Conservation (phyloP, 2,329 filamentous ascomycete genomes). For the Helicocarpus griseus region DNA sequence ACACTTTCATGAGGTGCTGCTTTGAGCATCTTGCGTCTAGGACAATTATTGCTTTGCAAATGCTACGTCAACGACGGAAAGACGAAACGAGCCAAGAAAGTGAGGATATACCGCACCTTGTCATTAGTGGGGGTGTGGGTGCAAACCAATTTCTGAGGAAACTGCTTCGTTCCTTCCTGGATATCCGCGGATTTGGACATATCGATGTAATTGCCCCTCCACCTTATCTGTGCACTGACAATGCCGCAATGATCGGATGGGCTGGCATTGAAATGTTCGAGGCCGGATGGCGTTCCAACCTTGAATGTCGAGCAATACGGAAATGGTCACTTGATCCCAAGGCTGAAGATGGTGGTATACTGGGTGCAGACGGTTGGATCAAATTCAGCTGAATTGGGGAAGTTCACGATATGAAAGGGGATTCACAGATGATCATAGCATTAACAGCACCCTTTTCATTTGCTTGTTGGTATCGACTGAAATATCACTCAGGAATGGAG, state of each 20-base stretch:
- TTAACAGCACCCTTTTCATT: background rate
- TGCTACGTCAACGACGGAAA: constrained; percentile 15
- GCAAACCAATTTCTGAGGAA: constrained; percentile 69
- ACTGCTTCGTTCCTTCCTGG: constrained; percentile 52
- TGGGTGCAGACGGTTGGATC: constrained; percentile 50
- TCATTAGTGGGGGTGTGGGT: constrained; percentile 85
- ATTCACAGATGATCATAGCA: background rate
- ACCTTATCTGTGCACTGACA: constrained; percentile 72
- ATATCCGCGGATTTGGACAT: constrained; percentile 54
- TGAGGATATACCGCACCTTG: constrained; percentile 49
- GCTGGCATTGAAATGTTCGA: constrained; percentile 85
- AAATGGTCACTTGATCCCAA: constrained; percentile 66
- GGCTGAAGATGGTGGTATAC: constrained; percentile 54
- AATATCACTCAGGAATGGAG: background rate
- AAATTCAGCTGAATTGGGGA: constrained; percentile 12
- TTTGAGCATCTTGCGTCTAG: constrained; percentile 82
- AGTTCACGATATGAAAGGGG: background rate
- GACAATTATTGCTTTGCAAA: constrained; percentile 58
- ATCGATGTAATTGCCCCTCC: constrained; percentile 67
- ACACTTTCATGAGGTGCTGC: constrained; percentile 63
- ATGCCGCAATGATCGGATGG: constrained; percentile 97
- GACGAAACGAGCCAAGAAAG: background rate
- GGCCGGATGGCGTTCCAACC: constrained; percentile 57
- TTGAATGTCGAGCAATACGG: constrained; percentile 50
- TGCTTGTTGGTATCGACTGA: background rate